phyloP scores from a whole-genome alignment of 805 yeast species.

The Yarrowia sp. region DNA sequence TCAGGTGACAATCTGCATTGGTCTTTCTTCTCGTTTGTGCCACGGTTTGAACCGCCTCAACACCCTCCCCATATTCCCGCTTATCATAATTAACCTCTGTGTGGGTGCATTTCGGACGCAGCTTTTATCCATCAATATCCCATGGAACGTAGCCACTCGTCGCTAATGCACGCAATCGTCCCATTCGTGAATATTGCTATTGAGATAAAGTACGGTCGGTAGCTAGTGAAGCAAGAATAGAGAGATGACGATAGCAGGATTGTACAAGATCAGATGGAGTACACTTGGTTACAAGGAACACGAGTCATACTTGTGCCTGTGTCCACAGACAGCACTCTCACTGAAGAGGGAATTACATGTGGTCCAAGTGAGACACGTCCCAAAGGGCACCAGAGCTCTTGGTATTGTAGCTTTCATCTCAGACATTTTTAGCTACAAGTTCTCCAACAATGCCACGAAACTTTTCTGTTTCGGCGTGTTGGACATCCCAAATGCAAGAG shows the following conservation, averaged over 20 bases:
- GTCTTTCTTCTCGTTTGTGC: too few species aligned
- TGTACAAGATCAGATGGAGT: too few species aligned
- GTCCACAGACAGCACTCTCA: too few species aligned
- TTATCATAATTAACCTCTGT: neutral
- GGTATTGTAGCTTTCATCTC: too few species aligned
- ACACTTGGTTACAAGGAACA: too few species aligned
- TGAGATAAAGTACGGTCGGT: too few species aligned
- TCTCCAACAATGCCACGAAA: neutral
- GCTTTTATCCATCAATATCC: neutral
- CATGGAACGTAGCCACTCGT: neutral
- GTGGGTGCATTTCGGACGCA: conserved; percentile 1
- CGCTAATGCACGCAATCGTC: conserved; percentile 33
- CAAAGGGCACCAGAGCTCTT: neutral
- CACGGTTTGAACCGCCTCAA: neutral
- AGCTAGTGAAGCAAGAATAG: too few species aligned
- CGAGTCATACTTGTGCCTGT: too few species aligned
- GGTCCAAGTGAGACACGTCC: neutral
- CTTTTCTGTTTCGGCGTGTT: neutral
- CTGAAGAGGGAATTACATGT: too few species aligned
- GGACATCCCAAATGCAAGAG: conserved; percentile 15
- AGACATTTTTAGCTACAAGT: too few species aligned
- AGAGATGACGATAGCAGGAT: too few species aligned
- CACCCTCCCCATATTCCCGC: neutral
- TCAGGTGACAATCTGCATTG: too few species aligned
- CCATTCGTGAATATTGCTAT: neutral